Base-by-base conservation (phyloP, 441 rosid species). In the Pelargonium citronellum region DNA sequence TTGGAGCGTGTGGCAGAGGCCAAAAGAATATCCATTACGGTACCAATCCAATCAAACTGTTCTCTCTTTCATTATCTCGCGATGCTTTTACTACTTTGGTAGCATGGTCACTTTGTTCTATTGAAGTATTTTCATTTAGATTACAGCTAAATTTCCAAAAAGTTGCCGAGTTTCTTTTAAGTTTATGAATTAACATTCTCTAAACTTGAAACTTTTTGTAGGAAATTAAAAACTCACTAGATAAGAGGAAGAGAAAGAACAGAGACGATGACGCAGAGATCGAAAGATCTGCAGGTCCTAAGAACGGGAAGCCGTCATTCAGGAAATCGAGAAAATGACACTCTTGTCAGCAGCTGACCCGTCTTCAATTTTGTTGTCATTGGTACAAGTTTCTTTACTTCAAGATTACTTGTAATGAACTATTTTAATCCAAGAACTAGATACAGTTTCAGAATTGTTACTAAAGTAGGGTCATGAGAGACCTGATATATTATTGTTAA, bases 1-100 rank as follows among this genome's bases (percentile, higher is more conserved):
- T 61, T 78, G 74, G 97, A 92, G 75, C 86, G 83, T 67, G 95
- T 92, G 5, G 10, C 80, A 0, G 97, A 95, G 78, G 98, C 95
- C 67, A 89, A 89, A 83, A 84, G 91, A 71, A 66, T 88, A 65
- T 76, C 97, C 0, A 79, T 72, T 39, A 82, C 63, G 95, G 96
- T 93, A 89, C 63, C 39, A 13, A 57, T 20, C 20, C 58, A 5
- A 53, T 53, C 20, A 11, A n/a, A 53, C 17, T 53, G 17, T 51
- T n/a, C 3, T 51, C 19, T 51, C 7, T 49, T n/a, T 49, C 16
- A 15, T 49, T 53, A 11, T 53, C 5, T 53, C 16, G 5, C 16
- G 16, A 17, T n/a, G 19, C 19, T 53, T 53, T 7, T 7, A 6
- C 1, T 7, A 17, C 16, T 15, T n/a, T 17, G 17, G 20, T 17